phyloP scores from a whole-genome alignment of 495 filamentous ascomycete genomes.

The Penicillium steckii region DNA sequence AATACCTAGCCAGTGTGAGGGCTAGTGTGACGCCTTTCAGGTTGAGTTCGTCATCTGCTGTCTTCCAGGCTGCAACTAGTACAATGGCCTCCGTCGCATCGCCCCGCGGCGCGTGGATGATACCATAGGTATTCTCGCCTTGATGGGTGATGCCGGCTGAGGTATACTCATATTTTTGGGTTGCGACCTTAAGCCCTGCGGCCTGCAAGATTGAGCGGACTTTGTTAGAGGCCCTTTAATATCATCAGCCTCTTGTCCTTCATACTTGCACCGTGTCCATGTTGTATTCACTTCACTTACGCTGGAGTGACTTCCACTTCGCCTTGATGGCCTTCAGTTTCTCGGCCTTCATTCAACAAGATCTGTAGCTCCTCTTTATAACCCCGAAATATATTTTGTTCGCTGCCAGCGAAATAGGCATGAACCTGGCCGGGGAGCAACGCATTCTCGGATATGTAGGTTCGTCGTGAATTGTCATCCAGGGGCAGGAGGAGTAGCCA shows the following conservation, averaged over 20 bases:
- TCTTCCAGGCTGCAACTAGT: conserved; percentile 84
- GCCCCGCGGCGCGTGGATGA: conserved; percentile 91
- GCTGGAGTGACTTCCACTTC: conserved; percentile 43
- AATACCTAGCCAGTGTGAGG: conserved; percentile 86
- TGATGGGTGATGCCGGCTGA: conserved; percentile 67
- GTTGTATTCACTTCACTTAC: conserved; percentile 26
- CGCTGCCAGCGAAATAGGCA: conserved; percentile 94
- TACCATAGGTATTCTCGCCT: conserved; percentile 91
- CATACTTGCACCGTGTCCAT: not conserved
- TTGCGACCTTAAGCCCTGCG: conserved; percentile 78
- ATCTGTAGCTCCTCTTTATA: conserved; percentile 80
- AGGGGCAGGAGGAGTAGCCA: conserved; percentile 95
- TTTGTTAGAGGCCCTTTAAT: conserved; percentile 60
- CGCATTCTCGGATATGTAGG: conserved; percentile 97
- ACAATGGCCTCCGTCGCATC: conserved; percentile 99
- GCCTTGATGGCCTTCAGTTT: conserved; percentile 12
- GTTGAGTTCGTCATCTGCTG: conserved; percentile 77
- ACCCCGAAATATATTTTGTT: conserved; percentile 91
- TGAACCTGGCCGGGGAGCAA: conserved; percentile 94
- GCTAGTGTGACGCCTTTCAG: conserved; percentile 81
- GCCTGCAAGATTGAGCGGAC: conserved; percentile 72
- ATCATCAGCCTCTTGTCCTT: conserved; percentile 8
- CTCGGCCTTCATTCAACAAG: conserved; percentile 22
- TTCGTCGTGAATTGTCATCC: conserved; percentile 84
- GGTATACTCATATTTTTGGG: conserved; percentile 80